These are phyloP conservation scores for Saksenaea oblongispora DNA, from an alignment of 371 early-diverging fungal genomes.

Conservation along the genomic window DNA sequence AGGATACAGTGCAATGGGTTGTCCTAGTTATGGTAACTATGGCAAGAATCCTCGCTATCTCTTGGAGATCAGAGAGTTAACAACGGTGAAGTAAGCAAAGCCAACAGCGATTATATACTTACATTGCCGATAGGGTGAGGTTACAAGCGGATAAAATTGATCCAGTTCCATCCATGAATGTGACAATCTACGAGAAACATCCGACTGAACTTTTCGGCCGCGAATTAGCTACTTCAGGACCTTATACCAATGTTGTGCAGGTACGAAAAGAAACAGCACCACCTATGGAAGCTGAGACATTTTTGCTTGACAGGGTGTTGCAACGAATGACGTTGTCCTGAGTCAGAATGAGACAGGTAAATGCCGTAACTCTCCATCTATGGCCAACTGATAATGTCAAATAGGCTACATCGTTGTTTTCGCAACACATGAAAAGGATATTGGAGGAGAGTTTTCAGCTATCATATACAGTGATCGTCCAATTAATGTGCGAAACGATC, in stretches of 20 bases:
- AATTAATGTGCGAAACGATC: slow-evolving; percentile 50
- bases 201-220: slow-evolving; percentile 59
- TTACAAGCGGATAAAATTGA: slow-evolving; percentile 68
- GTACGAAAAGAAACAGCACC: slow-evolving; percentile 23
- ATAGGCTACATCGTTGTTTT: slow-evolving; percentile 63
- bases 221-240: slow-evolving; percentile 72
- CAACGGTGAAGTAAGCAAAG: slow-evolving; percentile 56
- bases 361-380: neutral
- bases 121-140: slow-evolving; percentile 52
- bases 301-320: slow-evolving; percentile 37
- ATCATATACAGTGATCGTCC: slow-evolving; percentile 64
- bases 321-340: slow-evolving; percentile 49
- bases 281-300: neutral
- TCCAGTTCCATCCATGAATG: slow-evolving; percentile 70
- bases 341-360: slow-evolving; percentile 48
- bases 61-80: slow-evolving; percentile 61
- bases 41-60: slow-evolving; percentile 71
- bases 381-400: neutral
- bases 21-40: slow-evolving; percentile 61
- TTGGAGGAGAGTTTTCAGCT: slow-evolving; percentile 55
- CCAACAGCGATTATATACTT: neutral
- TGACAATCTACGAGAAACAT: slow-evolving; percentile 67
- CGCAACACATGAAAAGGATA: slow-evolving; percentile 59
- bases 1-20: slow-evolving; percentile 70
- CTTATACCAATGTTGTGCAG: slow-evolving; percentile 73